A percentile compares a stretch with the other conserved stretches of the same genome.
Evolutionary conservation across 164 flowering plant genomes (phyloP).

Genomic region (Vitis rotundifolia): DNA sequence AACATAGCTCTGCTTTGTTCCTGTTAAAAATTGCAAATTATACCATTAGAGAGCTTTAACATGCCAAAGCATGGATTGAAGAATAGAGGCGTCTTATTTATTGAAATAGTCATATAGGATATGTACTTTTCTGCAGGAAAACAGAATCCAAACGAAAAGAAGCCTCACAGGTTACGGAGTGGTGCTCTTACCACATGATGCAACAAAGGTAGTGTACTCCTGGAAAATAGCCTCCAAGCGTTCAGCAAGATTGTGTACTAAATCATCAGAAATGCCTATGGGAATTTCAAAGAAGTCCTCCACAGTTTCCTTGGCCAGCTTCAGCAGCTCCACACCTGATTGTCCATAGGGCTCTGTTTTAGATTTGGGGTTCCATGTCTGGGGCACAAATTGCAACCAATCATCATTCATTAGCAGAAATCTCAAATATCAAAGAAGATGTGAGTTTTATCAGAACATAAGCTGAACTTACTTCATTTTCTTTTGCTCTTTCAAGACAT

Average conservation of each 20-base stretch:
- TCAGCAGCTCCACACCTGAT: slow-evolving; percentile 74
- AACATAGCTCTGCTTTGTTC: slow-evolving; percentile 76
- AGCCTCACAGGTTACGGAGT: too few species aligned
- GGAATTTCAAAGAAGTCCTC: slow-evolving; percentile 82
- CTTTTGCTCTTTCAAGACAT: slow-evolving; percentile 60
- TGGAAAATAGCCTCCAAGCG: slow-evolving; percentile 61
- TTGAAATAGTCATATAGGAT: too few species aligned
- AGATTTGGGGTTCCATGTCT: slow-evolving; percentile 99
- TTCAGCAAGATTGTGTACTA: slow-evolving; percentile 64
- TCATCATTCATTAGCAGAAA: neutral
- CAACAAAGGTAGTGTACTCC: slow-evolving; percentile 70
- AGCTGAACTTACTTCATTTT: slow-evolving; percentile 63
- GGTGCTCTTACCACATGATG: slow-evolving; percentile 71
- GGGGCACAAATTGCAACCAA: neutral
- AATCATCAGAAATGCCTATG: slow-evolving; percentile 50
- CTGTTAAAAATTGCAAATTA: slow-evolving; percentile 28
- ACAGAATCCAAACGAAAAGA: too few species aligned
- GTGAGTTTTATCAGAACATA: too few species aligned
- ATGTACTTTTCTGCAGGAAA: too few species aligned
- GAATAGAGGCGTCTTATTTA: neutral
- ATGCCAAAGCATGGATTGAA: neutral
- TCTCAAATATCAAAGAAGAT: neutral
- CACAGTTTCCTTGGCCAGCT: slow-evolving; percentile 53
- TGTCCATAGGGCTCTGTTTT: slow-evolving; percentile 86
- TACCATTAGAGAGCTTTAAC: too few species aligned